These are phyloP conservation scores for Ganoderma sp. DNA, from an alignment of 1,284 basidiomycete species.

Conservation along the genomic window DNA sequence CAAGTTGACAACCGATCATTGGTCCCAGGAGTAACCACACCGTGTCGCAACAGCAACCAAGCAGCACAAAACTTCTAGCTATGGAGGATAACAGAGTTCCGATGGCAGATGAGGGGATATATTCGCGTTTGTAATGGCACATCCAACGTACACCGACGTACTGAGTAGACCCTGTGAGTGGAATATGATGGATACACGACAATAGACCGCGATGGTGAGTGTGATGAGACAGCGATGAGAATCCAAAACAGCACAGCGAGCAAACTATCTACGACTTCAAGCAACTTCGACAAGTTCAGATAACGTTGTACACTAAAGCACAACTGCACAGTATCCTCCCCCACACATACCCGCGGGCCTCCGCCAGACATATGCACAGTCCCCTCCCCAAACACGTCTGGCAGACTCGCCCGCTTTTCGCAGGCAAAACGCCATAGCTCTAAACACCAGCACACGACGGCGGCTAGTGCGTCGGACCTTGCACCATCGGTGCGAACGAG, in stretches of 20 bases:
- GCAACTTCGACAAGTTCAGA: background rate
- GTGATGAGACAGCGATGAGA: background rate
- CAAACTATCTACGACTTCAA: slow-evolving; percentile 2
- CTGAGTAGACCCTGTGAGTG: background rate
- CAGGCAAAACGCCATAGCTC: background rate
- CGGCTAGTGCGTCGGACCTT: slow-evolving; percentile 24
- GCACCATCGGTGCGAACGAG: slow-evolving; percentile 26
- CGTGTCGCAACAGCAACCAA: background rate
- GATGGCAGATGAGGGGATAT: background rate
- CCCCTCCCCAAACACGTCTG: background rate
- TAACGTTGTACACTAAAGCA: background rate
- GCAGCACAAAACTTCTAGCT: background rate
- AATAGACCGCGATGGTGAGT: background rate
- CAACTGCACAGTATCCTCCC: background rate
- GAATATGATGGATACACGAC: slow-evolving; percentile 6
- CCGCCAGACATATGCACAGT: background rate
- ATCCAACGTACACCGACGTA: slow-evolving; percentile 1
- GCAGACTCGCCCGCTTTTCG: background rate
- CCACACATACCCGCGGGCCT: background rate
- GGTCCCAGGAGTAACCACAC: background rate
- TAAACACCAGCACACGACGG: background rate
- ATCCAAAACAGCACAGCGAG: slow-evolving; percentile 1
- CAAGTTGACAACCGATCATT: background rate
- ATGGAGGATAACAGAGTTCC: background rate
- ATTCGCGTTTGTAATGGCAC: slow-evolving; percentile 2